Base-by-base conservation (phyloP, 164 flowering plant species). In the Brasenia schreberi region DNA sequence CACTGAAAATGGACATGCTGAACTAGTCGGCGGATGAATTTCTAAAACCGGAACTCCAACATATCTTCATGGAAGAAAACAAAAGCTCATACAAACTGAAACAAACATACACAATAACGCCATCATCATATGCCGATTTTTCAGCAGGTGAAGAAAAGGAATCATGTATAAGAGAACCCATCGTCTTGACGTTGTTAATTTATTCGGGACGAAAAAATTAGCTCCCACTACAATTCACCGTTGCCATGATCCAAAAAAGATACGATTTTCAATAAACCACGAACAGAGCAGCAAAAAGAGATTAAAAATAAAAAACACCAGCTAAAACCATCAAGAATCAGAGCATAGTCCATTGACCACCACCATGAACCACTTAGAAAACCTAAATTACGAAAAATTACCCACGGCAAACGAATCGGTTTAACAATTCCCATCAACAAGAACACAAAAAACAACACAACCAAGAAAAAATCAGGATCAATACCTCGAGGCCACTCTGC, bases 401-500 rank as follows among this genome's bases (percentile, higher is more conserved):
- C 10, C 56, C 9, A 6, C 27, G 62, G 27, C 1, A 7, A 19
- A 60, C 7, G 19, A 7, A 11, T 7, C 62, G 3, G 27, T 60
- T 7, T 11, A 11, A 7, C 62, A 11, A 3, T 11, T 18, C 19
- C 19, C 62, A 7, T 18, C 19, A 60, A 11, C 62, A 60, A 60
- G 27, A 60, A 60, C 12, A n/a, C 19, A 1, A 61, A 49, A 45
- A 42, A 19, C 27, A 23, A 66, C 2, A 61, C 17, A 49, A 19
- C 39, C 45, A 63, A 62, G 64, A 62, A 17, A 9, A 19, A 23
- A 11, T 9, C 42, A 64, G 52, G 52, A 44, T 44, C 52, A 44
- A 19, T 63, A 84, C 89, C 89, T 81, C 77, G 79, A 1, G 89
- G 89, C 89, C 89, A 85, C 7, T 85, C 89, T 19, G 86, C 42